Base-by-base conservation (phyloP, 768 basidiomycete genomes). In the Mycena epipterygia region DNA sequence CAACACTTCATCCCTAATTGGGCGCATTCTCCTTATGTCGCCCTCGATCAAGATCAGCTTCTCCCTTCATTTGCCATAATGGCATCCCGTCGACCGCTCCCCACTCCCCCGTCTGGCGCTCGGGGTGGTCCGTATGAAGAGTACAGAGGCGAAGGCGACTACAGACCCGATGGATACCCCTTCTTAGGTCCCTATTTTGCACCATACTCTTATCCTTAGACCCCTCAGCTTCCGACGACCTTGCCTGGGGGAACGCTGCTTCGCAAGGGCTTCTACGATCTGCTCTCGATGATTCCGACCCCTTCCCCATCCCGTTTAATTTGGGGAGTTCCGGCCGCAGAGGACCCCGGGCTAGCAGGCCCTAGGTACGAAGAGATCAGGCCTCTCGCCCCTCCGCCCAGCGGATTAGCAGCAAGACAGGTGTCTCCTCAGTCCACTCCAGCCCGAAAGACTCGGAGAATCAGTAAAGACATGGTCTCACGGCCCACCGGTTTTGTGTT, bases 211-310 rank as follows among this genome's bases (percentile, higher is more conserved):
- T 80, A 61, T 80, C 82, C 37, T 81, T 82, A 72, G 78, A 81
- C 74, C 69, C 80, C 33, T 81, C 83, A 84, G 64, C 81, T 82
- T 35, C 75, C 83, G 21, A 84, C 85, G 35, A 84, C 87, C 65
- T 81, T 91, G 71, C 89, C 89, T 61, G 87, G 86, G 16, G 93
- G 92, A 35, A 93, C 93, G 11, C 82, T 95, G 60, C 83, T 95
- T 42, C 94, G 95, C 87, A 92, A 94, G 73, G 95, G 94, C n/a
- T 95, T 95, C 85, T 95, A 94, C 81, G 93, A 95, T 84, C 87
- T 95, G 37, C 85, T 95, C 41, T 86, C 93, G 30, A 87, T 94
- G 84, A 93, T 93, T 72, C 91, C 91, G 44, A 91, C 90, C 2
- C 91, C 90, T 52, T 88, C 86, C 48, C 89, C 92, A 23, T 92